phyloP scores from a whole-genome alignment of 2,329 filamentous ascomycete genomes.

The Ceratocystis colombiana region DNA sequence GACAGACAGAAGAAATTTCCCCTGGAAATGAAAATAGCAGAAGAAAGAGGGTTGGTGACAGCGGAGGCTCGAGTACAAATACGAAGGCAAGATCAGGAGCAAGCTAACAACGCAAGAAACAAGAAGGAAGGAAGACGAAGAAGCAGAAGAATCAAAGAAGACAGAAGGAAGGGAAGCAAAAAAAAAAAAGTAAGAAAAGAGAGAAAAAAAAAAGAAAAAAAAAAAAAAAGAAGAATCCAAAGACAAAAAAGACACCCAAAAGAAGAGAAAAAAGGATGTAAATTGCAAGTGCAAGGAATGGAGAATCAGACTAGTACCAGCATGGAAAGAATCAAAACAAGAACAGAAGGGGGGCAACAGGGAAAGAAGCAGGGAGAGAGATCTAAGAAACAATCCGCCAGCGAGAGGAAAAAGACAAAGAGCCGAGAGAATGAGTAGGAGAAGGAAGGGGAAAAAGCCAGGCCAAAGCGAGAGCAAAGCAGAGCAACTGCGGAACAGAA shows the following conservation, averaged over 20 bases:
- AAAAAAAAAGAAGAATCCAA: not conserved
- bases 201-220: not conserved
- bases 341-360: conserved; percentile 14
- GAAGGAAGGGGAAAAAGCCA: not conserved
- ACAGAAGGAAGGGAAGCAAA: not conserved
- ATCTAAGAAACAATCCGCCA: not conserved
- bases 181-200: not conserved
- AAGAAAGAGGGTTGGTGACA: conserved; percentile 18
- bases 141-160: not conserved
- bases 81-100: conserved; percentile 12
- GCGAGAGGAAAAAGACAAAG: conserved; percentile 2
- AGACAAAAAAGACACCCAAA: not conserved
- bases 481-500: not conserved
- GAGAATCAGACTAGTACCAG: conserved; percentile 15
- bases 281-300: not conserved
- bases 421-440: not conserved
- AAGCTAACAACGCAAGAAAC: not conserved
- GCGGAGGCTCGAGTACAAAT: conserved; percentile 23
- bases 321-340: conserved; percentile 19
- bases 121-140: not conserved
- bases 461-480: not conserved
- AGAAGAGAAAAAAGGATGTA: conserved; percentile 5
- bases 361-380: not conserved
- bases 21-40: conserved; percentile 13
- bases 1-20: conserved; percentile 16